Evolutionary conservation across 1,284 basidiomycete genomes (phyloP), one percentile per base, ranked within the genome.

Genomic region (Fistulinella cinereoalba): DNA sequence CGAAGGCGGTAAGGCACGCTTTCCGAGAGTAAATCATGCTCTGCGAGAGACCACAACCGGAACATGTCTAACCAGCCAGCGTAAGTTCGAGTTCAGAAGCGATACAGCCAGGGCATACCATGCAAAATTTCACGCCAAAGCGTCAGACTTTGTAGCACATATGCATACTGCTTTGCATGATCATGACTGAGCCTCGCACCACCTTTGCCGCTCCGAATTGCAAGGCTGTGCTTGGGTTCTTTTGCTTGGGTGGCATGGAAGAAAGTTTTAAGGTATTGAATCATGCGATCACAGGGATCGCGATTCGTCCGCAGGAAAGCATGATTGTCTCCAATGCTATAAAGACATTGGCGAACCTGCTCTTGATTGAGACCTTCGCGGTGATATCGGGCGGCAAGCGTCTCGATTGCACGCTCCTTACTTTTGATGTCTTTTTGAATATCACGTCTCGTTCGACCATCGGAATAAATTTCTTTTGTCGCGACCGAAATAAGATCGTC

Each of bases 261-360:
- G 60, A 84, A 75, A 49, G 83, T 70, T 61, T 85, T 88, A 54
- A 91, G 68, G 56, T 83, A 85, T 5, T 56, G 62, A 48, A 91
- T 89, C 85, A 90, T 86, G 48, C 75, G 74, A 49, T 91, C 88
- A 65, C 88, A 91, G 41, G 88, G 88, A 61, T 91, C 88, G 32
- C 88, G 83, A 57, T 91, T 91, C 43, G 77, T 77, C 19, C 88
- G 78, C 52, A 91, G 66, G 74, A 91, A 91, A 8, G 88, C 85
- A 57, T 89, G 85, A 56, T 91, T 91, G 64, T 91, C 88, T 9
- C 87, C 85, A 45, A 91, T 90, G 55, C 83, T 86, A 61, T 91
- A 91, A 28, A 91, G 66, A 58, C 88, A 89, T 60, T 89, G 85
- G 23, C 83, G 74, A 12, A 88, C 69, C 36, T 73, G 66, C 58